Evolutionary conservation across 768 basidiomycete species (phyloP).

Genomic region (Saitozyma sp.): DNA sequence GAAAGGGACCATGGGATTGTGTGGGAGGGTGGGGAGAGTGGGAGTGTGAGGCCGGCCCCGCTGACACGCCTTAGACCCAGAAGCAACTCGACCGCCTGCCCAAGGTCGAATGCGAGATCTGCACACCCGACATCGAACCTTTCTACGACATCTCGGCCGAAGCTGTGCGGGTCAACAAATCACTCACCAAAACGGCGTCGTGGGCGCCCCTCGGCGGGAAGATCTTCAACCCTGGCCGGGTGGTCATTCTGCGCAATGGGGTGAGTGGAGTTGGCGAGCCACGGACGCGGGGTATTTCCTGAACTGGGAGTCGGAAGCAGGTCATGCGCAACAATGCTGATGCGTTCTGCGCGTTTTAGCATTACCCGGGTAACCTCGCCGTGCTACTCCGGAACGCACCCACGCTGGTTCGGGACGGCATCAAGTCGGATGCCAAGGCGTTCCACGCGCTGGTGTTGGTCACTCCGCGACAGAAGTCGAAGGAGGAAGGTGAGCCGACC

Average conservation of each 20-base stretch:
- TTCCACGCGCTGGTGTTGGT: constrained; percentile 76
- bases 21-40: not conserved
- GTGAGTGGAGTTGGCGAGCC: constrained; percentile 57
- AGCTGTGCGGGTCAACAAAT: constrained; percentile 65
- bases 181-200: constrained; percentile 64
- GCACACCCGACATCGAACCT: constrained; percentile 67
- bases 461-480: constrained; percentile 62
- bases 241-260: constrained; percentile 77
- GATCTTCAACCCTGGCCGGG: constrained; percentile 68
- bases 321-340: too few species aligned
- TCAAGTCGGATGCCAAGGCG: constrained; percentile 46
- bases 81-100: constrained; percentile 64
- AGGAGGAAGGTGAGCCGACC: constrained; percentile 58
- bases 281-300: not conserved
- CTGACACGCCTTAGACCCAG: constrained; percentile 62
- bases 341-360: constrained; percentile 56
- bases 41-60: not conserved
- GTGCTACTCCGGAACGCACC: constrained; percentile 64
- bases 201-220: constrained; percentile 67
- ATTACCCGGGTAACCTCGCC: constrained; percentile 69
- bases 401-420: constrained; percentile 27
- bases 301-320: too few species aligned
- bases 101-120: constrained; percentile 68
- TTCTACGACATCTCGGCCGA: constrained; percentile 73
- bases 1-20: not conserved